Evolutionary conservation across 2,329 filamentous ascomycete species (phyloP).

Genomic region (Epichloe sylvatica): DNA sequence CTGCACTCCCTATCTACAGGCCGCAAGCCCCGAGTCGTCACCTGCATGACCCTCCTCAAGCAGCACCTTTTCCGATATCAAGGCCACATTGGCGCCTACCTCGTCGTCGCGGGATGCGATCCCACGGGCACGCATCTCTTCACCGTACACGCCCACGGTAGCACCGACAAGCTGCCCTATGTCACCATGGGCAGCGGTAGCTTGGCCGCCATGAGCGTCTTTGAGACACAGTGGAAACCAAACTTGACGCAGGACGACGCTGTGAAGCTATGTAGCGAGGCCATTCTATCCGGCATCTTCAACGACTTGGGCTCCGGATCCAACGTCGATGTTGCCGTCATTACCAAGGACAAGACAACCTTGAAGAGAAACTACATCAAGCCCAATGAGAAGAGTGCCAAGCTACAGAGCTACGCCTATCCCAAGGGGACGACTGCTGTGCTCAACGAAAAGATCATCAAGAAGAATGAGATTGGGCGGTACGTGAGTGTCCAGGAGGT

Average conservation of each 20-base stretch:
- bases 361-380: conserved; percentile 84
- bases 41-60: conserved; percentile 98
- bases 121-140: conserved; percentile 91
- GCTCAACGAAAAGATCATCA: conserved; percentile 91
- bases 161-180: conserved; percentile 96
- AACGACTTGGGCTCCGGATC: conserved; percentile 95
- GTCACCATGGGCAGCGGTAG: conserved; percentile 98
- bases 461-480: conserved; percentile 82
- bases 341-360: conserved; percentile 89
- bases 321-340: conserved; percentile 94
- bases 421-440: conserved; percentile 84
- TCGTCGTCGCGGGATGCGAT: conserved; percentile 92
- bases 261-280: conserved; percentile 68
- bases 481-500: conserved; percentile 88
- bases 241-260: conserved; percentile 64
- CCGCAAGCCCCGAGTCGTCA: conserved; percentile 92
- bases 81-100: conserved; percentile 92
- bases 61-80: conserved; percentile 98
- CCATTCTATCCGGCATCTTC: conserved; percentile 93
- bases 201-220: conserved; percentile 92
- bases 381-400: conserved; percentile 80
- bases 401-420: conserved; percentile 90
- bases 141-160: conserved; percentile 96
- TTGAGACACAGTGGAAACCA: conserved; percentile 89
- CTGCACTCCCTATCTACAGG: conserved; percentile 92